A percentile compares a stretch with the other conserved stretches of the same genome.
Conservation (phyloP, 495 filamentous ascomycete species). For the Aspergillus panamensis region DNA sequence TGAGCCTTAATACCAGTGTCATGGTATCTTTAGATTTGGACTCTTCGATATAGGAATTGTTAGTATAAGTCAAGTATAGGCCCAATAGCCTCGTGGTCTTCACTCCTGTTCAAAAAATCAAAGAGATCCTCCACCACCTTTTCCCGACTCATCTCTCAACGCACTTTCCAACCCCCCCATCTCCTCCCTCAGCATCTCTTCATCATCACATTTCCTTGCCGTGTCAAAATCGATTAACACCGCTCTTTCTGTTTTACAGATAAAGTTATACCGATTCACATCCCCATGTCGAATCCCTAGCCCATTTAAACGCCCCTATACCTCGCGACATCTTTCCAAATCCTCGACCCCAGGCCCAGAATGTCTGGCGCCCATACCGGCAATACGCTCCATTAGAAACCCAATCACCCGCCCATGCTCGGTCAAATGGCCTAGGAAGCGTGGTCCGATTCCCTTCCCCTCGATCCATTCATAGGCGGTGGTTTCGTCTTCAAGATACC, state of each 20-base stretch:
- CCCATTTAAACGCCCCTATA: constrained; percentile 32
- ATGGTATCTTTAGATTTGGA: too few species aligned
- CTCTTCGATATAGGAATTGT: too few species aligned
- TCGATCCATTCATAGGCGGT: constrained; percentile 40
- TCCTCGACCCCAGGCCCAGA: constrained; percentile 28
- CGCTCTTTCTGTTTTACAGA: constrained; percentile 28
- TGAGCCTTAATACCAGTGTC: too few species aligned
- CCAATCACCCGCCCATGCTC: constrained; percentile 45
- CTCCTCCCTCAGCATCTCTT: constrained; percentile 9
- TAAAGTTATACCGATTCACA: constrained; percentile 46
- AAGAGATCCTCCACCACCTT: neutral
- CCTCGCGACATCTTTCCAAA: constrained; percentile 27
- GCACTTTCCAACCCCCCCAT: constrained; percentile 2
- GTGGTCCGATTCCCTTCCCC: constrained; percentile 34
- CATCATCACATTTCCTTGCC: constrained; percentile 21
- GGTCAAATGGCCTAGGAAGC: constrained; percentile 43
- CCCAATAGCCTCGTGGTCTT: too few species aligned
- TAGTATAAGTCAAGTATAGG: too few species aligned
- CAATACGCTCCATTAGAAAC: constrained; percentile 40
- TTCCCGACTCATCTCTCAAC: constrained; percentile 4
- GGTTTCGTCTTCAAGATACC: constrained; percentile 42
- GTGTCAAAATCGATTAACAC: constrained; percentile 41
- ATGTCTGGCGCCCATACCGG: constrained; percentile 19
- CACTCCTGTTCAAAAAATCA: neutral
- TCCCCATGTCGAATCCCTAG: constrained; percentile 43